Base-by-base conservation (phyloP, 2,329 filamentous ascomycete genomes). In the Tolypocladium amazonense region DNA sequence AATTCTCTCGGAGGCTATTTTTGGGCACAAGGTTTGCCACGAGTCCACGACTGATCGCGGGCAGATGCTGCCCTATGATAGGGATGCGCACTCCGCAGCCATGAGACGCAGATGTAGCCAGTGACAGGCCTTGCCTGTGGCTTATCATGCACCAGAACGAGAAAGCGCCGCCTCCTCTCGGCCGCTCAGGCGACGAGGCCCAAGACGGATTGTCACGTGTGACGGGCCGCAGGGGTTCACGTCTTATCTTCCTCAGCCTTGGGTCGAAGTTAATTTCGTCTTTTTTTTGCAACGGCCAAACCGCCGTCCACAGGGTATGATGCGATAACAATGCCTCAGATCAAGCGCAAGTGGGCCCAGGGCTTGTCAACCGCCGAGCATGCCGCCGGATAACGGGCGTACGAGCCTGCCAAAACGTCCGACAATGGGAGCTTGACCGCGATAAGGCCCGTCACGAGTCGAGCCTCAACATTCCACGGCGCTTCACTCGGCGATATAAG, bases 361-460 rank as follows among this genome's bases (percentile, higher is more conserved):
- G 27, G 50, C 27, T 56, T 25, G 56, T 45, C 54, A 15, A 60
- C 41, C 61, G 61, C 61, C 61, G 61, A 62, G 56, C 27, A 62
- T 60, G 55, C 23, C 38, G 55, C 55, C 55, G 55, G 55, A 56
- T 56, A 35, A 15, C 23, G 23, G 23, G 4, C 20, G 20, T 7
- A 9, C 37, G 25, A 27, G 25, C 55, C 55, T 33, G 23, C 18
- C 50, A 53, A 35, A 35, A 7, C 4, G 18, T n/a, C 11, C 25
- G 18, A 12, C 18, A 20, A 53, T 7, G 20, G 50, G 50, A 33
- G 3, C 20, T 53, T 11, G 50, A 23, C 20, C 7, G 50, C 35
- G 50, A n/a, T 53, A 53, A 53, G 50, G 30, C 50, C 20, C 50
- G 30, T 35, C 50, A 53, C 30, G 30, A 52, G 47, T 33, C 47